Evolutionary conservation across 306 rosid genomes (phyloP).

Genomic region (Mimosa bimucronata): DNA sequence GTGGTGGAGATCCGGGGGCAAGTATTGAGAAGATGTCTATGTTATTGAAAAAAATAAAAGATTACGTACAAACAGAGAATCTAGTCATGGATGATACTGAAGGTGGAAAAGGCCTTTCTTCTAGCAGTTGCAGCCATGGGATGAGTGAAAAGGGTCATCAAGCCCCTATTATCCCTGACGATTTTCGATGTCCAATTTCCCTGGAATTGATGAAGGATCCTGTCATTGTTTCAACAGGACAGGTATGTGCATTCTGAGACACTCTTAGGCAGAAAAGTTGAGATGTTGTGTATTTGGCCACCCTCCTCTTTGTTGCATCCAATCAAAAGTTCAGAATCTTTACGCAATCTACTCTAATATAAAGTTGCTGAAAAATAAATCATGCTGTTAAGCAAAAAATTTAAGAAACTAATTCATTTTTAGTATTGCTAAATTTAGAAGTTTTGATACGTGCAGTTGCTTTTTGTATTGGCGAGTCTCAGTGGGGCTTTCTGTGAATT

Average conservation of each 20-base stretch:
- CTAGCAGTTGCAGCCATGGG: constrained; percentile 55
- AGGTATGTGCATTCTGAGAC: constrained; percentile 59
- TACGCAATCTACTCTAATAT: constrained; percentile 24
- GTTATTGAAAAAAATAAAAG: constrained; percentile 81
- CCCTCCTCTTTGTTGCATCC: constrained; percentile 18
- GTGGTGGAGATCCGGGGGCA: constrained; percentile 85
- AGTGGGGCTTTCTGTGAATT: constrained; percentile 5
- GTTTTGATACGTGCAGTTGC: constrained; percentile 3
- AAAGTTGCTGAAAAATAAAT: constrained; percentile 28
- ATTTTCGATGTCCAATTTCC: constrained; percentile 96
- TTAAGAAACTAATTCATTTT: constrained; percentile 33
- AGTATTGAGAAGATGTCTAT: constrained; percentile 85
- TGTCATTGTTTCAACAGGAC: constrained; percentile 98
- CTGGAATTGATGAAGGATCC: constrained; percentile 97
- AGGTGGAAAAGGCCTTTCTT: constrained; percentile 48
- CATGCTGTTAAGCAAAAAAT: neutral
- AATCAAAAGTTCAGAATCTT: constrained; percentile 5
- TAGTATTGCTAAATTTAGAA: constrained; percentile 20
- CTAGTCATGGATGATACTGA: constrained; percentile 54
- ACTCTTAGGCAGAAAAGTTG: constrained; percentile 33
- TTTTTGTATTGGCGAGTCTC: constrained; percentile 23
- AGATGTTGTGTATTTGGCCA: constrained; percentile 1
- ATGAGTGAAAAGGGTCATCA: constrained; percentile 57
- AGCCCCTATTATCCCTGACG: constrained; percentile 72
- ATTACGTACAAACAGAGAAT: constrained; percentile 81